These are phyloP conservation scores for Glycyrrhiza uralensis DNA, from an alignment of 306 rosid genomes.

Conservation along the genomic window DNA sequence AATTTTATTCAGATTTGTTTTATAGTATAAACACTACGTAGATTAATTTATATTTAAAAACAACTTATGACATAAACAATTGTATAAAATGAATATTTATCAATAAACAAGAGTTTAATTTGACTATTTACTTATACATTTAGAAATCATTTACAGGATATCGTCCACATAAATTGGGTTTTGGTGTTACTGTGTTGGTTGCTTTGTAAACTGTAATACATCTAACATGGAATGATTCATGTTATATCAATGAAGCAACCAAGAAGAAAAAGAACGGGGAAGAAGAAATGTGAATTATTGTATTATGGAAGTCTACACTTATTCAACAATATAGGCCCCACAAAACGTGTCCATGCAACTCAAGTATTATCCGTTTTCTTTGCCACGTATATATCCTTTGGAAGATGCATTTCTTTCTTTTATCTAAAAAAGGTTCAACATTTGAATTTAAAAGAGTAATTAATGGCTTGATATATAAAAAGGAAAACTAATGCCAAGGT, in stretches of 20 bases:
- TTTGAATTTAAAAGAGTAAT: background rate
- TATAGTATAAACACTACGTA: no score
- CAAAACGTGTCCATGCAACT: constrained; percentile 36
- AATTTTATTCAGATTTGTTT: no score
- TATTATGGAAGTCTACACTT: constrained; percentile 1
- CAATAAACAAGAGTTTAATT: no score
- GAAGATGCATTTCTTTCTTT: background rate
- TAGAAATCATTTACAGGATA: background rate
- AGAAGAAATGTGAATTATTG: constrained; percentile 21
- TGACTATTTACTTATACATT: no score
- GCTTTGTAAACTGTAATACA: background rate
- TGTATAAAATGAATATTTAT: no score
- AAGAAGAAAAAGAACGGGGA: background rate
- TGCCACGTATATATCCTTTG: no score
- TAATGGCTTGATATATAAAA: background rate
- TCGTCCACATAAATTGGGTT: background rate
- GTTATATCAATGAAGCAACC: constrained; percentile 49
- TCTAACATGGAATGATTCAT: constrained; percentile 8
- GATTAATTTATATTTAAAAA: background rate
- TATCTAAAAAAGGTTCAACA: background rate
- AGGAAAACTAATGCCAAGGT: background rate
- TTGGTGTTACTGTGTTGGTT: background rate
- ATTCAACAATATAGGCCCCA: constrained; percentile 29
- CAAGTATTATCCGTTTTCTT: constrained; percentile 5
- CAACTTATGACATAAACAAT: background rate